Conservation (phyloP, 2,329 filamentous ascomycete species). For the Cladophialophora immunda region DNA sequence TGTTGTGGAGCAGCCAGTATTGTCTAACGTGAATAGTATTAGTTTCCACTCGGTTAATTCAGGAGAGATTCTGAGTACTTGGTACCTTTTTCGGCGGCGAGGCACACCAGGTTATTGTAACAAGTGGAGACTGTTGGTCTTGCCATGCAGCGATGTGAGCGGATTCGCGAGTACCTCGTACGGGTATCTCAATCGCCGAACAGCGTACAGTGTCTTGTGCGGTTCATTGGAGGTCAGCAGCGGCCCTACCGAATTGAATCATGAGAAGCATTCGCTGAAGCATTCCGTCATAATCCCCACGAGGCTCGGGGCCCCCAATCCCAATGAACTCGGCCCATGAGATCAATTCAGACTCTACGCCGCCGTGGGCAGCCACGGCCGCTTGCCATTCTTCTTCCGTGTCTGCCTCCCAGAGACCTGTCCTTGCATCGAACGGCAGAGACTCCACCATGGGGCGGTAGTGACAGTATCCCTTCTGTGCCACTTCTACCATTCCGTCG, state of each 20-base stretch:
- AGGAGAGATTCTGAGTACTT: neutral
- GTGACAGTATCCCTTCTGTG: constrained; percentile 30
- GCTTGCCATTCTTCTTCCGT: constrained; percentile 34
- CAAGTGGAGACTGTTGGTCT: neutral
- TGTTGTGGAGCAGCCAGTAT: neutral
- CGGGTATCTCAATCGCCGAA: neutral
- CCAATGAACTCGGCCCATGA: constrained; percentile 39
- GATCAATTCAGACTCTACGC: constrained; percentile 32
- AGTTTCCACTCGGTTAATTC: constrained; percentile 1
- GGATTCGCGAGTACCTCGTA: neutral
- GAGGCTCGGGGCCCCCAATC: constrained; percentile 25
- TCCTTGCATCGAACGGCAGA: constrained; percentile 36
- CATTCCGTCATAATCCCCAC: constrained; percentile 31
- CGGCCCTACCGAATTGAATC: constrained; percentile 32
- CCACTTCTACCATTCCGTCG: constrained; percentile 29
- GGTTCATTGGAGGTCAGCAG: constrained; percentile 12
- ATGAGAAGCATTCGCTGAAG: constrained; percentile 36
- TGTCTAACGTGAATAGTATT: constrained; percentile 4
- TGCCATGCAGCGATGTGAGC: neutral
- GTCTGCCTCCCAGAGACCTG: constrained; percentile 37
- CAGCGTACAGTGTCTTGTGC: neutral
- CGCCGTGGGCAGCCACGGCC: constrained; percentile 25
- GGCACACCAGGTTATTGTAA: neutral
- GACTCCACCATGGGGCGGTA: constrained; percentile 38
- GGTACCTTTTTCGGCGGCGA: neutral